Conservation (phyloP, 768 basidiomycete species). For the Sarcodon aspratus region DNA sequence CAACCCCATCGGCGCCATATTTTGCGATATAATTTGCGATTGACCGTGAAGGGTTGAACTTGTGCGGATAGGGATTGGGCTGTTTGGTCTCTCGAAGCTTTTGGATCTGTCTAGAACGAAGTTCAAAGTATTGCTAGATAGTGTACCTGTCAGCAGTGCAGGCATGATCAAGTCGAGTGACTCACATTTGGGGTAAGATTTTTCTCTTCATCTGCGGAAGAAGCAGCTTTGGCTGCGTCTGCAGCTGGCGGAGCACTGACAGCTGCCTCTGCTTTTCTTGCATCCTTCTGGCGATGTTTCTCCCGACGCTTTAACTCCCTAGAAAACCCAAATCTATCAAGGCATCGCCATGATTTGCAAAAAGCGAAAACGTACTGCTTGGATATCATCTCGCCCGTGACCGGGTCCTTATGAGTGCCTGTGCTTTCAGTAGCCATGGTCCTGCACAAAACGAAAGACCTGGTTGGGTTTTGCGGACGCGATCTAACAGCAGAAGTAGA, state of each 20-base stretch:
- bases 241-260: slow-evolving; percentile 33
- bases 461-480: neutral
- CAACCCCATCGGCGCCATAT: slow-evolving; percentile 66
- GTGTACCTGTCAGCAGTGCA: neutral
- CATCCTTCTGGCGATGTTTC: slow-evolving; percentile 65
- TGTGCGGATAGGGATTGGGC: slow-evolving; percentile 98
- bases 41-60: slow-evolving; percentile 83
- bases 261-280: slow-evolving; percentile 73
- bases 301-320: slow-evolving; percentile 93
- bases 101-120: slow-evolving; percentile 81
- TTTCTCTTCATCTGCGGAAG: slow-evolving; percentile 55
- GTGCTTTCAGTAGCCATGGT: slow-evolving; percentile 28
- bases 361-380: slow-evolving; percentile 58
- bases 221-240: slow-evolving; percentile 23
- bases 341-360: neutral
- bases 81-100: slow-evolving; percentile 73
- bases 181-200: slow-evolving; percentile 77
- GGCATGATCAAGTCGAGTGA: slow-evolving; percentile 6
- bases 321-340: neutral
- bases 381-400: slow-evolving; percentile 95
- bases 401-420: slow-evolving; percentile 56
- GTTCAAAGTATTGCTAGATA: slow-evolving; percentile 89
- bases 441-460: slow-evolving; percentile 1
- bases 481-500: too few relatives aligned
- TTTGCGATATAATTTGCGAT: slow-evolving; percentile 60